These are phyloP conservation scores for Cnidoscolus chayamansa DNA, from an alignment of 441 rosid species.

Conservation along the genomic window DNA sequence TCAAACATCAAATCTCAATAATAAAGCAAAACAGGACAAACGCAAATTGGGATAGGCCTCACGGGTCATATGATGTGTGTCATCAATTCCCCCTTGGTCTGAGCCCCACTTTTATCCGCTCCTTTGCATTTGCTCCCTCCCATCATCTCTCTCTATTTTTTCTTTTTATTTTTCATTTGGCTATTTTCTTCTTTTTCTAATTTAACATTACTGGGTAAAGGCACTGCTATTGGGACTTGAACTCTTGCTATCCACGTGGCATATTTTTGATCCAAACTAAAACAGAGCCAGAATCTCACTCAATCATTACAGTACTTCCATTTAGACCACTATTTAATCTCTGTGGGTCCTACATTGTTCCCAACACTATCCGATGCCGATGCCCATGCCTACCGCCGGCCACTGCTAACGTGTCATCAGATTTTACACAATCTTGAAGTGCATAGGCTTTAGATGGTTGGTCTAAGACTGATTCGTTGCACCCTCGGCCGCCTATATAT, in stretches of 20 bases:
- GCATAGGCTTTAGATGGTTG: no score
- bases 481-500: not conserved
- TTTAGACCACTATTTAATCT: no score
- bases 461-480: no score
- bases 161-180: no score
- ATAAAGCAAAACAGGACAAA: not conserved
- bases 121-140: no score
- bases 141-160: no score
- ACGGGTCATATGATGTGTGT: slow-evolving; percentile 44
- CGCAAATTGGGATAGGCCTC: slow-evolving; percentile 24
- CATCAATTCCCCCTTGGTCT: slow-evolving; percentile 29
- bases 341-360: slow-evolving; percentile 14
- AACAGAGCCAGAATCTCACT: slow-evolving; percentile 17
- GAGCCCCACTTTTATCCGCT: no score
- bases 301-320: slow-evolving; percentile 18
- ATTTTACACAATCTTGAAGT: no score
- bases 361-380: slow-evolving; percentile 17
- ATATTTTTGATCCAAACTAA: not conserved
- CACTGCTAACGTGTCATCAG: no score
- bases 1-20: not conserved
- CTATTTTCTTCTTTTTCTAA: no score
- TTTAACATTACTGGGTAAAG: no score
- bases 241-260: slow-evolving; percentile 3
- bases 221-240: slow-evolving; percentile 4
- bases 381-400: no score